Conservation (phyloP, 1,284 basidiomycete genomes). For the Moesziomyces sp. region DNA sequence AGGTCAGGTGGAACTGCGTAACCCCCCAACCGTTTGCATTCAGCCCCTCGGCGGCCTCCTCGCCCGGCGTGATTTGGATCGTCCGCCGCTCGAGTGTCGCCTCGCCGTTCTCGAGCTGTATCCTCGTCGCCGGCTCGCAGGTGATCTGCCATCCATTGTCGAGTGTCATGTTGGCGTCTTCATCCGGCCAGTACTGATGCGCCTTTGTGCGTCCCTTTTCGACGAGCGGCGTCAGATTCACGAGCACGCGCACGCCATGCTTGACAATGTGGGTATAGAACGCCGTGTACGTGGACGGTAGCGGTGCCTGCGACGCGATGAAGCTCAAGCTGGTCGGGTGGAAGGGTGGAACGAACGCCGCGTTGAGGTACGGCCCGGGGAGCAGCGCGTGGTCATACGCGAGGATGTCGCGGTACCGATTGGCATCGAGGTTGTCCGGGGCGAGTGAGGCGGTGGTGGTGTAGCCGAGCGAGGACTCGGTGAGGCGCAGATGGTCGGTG, state of each 20-base stretch:
- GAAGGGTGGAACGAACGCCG: conserved; percentile 53
- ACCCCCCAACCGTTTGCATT: conserved; percentile 63
- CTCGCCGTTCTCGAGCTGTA: conserved; percentile 24
- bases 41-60: neutral
- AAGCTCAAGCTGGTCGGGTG: conserved; percentile 70
- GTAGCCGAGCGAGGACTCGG: conserved; percentile 21
- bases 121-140: neutral
- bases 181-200: conserved; percentile 61
- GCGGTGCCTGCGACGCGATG: conserved; percentile 94
- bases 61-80: conserved; percentile 11
- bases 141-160: conserved; percentile 21
- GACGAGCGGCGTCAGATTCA: conserved; percentile 63
- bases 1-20: conserved; percentile 77
- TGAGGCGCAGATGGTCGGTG: conserved; percentile 28
- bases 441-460: conserved; percentile 9
- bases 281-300: conserved; percentile 87
- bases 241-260: conserved; percentile 40
- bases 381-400: conserved; percentile 55
- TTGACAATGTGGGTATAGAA: conserved; percentile 73
- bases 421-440: conserved; percentile 8
- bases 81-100: conserved; percentile 18
- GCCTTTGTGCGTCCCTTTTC: conserved; percentile 58
- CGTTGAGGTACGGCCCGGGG: conserved; percentile 56
- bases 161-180: conserved; percentile 10
- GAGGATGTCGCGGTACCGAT: conserved; percentile 42